Conservation (phyloP, 164 flowering plant species). For the Aristolochia contorta region DNA sequence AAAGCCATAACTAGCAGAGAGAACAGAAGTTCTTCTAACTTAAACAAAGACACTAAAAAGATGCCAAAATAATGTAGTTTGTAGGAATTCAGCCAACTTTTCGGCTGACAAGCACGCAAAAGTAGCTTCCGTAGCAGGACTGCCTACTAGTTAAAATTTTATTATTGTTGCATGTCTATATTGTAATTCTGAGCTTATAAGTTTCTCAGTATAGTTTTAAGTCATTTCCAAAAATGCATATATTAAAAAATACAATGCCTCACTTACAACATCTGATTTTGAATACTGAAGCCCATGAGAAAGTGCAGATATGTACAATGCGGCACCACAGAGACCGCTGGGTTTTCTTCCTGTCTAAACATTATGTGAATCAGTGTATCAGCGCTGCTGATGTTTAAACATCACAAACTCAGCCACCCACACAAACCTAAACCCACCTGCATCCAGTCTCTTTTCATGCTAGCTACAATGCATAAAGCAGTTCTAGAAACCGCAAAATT, state of each 20-base stretch:
- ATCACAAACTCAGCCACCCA: too few species aligned
- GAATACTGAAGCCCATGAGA: conserved; percentile 63
- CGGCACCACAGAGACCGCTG: conserved; percentile 93
- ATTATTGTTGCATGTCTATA: too few species aligned
- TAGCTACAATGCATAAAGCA: conserved; percentile 65
- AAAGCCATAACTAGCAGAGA: not conserved
- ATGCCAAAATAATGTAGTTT: not conserved
- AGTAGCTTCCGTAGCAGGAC: too few species aligned
- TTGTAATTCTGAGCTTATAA: too few species aligned
- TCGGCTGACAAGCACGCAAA: too few species aligned
- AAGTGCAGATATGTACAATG: conserved; percentile 78
- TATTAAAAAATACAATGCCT: not conserved
- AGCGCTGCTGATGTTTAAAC: too few species aligned
- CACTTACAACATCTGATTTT: conserved; percentile 70
- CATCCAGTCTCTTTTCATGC: conserved; percentile 98
- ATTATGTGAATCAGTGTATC: not conserved
- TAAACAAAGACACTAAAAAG: too few species aligned
- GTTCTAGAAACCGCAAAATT: conserved; percentile 36
- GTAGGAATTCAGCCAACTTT: not conserved
- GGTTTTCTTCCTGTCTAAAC: conserved; percentile 94
- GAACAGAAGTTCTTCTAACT: not conserved
- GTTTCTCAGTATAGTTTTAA: too few species aligned
- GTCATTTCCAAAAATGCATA: not conserved
- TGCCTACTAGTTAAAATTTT: too few species aligned
- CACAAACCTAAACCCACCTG: conserved; percentile 36